These are phyloP conservation scores for Botrytis porri DNA, from an alignment of 2,329 filamentous ascomycete genomes.

Conservation along the genomic window DNA sequence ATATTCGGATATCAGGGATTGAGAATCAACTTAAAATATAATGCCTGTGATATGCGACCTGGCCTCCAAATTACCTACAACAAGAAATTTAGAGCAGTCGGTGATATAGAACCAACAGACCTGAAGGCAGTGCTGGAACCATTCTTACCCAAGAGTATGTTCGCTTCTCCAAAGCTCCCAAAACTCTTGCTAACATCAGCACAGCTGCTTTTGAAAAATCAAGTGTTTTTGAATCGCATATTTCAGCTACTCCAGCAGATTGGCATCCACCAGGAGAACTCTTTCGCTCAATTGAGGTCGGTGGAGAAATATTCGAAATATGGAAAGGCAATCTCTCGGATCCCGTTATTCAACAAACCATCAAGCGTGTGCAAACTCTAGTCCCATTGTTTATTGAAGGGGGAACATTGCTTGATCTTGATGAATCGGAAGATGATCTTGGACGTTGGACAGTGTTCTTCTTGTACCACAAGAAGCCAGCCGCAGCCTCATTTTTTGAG, in stretches of 20 bases:
- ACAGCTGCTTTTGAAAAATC: constrained; percentile 65
- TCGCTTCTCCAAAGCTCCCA: constrained; percentile 1
- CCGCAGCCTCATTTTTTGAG: constrained; percentile 37
- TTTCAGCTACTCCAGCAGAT: constrained; percentile 45
- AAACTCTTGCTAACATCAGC: constrained; percentile 3
- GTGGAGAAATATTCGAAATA: constrained; percentile 71
- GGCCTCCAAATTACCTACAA: constrained; percentile 68
- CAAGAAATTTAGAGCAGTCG: constrained; percentile 67
- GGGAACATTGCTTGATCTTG: constrained; percentile 69
- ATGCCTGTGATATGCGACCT: constrained; percentile 72
- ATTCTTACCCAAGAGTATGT: constrained; percentile 65
- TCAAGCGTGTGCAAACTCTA: constrained; percentile 79
- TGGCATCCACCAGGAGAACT: constrained; percentile 75
- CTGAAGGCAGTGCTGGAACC: constrained; percentile 53
- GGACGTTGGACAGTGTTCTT: constrained; percentile 93
- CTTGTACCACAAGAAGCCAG: constrained; percentile 65
- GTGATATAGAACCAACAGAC: constrained; percentile 67
- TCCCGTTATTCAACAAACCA: constrained; percentile 63
- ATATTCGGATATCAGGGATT: constrained; percentile 89
- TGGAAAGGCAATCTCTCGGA: constrained; percentile 78
- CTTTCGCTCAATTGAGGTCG: constrained; percentile 59
- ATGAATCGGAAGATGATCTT: constrained; percentile 66
- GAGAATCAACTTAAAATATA: constrained; percentile 67
- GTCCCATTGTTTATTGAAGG: constrained; percentile 90
- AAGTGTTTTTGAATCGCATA: constrained; percentile 58